Base-by-base conservation (phyloP, 768 basidiomycete species). In the Albatrellus ellisii region DNA sequence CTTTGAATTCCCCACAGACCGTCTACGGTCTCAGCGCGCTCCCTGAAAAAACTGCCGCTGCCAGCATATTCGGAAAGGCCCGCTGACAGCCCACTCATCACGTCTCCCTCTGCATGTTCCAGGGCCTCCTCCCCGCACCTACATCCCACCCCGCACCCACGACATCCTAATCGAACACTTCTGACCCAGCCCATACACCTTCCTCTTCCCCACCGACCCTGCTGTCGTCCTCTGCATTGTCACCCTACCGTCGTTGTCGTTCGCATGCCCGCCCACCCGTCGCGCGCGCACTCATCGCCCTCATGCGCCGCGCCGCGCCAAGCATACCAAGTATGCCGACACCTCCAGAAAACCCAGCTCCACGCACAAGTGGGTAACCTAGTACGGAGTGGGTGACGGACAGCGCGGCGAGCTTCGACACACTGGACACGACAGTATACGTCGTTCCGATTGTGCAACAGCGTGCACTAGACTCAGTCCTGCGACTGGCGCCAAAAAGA, bases 11-110 rank as follows among this genome's bases (percentile, higher is more conserved):
- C 0, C 97, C 95, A 24, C 95, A 99, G 62, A 98, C 95, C 0
- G 95, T 99, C 9, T 99, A 98, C 60, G 95, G 95, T 1, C 76
- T 99, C n/a, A 95, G 86, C 22, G 95, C 90, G 0, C 62, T 79
- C 0, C 62, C 88, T 33, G 64, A 76, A 51, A 48, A 70, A 6
- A 48, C 60, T 11, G 89, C 92, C 2, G 72, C 76, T 4, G 55
- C 69, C 2, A 70, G 69, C 52, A 91, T 99, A 52, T 99, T 90
- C 60, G 55, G 87, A 90, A 27, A 73, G 95, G 41, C 95, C 95
- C 6, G 64, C 83, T 3, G 95, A 99, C 60, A 99, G 98, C 60
- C 95, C 95, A 1, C 71, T 99, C 41, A 99, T 99, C 67, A 84
- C 46, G 88, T 89, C 6, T 91, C 88, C 0, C 61, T 69, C 17